phyloP scores from a whole-genome alignment of 208 protist species.

The Phytomonas sp. region DNA sequence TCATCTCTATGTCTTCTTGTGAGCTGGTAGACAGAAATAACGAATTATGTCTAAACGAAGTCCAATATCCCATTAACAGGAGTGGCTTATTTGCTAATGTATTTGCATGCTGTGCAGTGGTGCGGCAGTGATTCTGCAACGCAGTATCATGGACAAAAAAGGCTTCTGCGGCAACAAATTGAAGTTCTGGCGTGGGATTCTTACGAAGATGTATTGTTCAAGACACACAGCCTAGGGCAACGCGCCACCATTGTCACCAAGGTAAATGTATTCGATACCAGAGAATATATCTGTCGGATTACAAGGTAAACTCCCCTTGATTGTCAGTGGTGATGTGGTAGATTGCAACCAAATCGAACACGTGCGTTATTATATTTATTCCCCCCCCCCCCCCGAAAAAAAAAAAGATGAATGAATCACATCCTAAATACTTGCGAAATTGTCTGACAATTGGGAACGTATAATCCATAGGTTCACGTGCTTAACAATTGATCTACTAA shows the following conservation, averaged over 20 bases:
- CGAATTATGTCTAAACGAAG: slow-evolving; percentile 6
- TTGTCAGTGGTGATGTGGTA: not conserved
- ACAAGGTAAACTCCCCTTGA: not conserved
- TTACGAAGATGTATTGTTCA: not conserved
- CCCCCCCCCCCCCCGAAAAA: too few relatives aligned
- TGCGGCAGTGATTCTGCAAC: slow-evolving; percentile 96
- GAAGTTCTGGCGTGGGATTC: slow-evolving; percentile 28
- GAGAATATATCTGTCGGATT: not conserved
- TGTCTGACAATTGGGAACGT: not conserved
- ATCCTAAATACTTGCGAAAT: not conserved
- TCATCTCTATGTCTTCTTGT: too few relatives aligned
- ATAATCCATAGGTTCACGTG: not conserved
- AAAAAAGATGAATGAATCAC: not conserved
- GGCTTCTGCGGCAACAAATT: slow-evolving; percentile 86
- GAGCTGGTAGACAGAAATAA: not conserved
- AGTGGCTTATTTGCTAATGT: slow-evolving; percentile 34
- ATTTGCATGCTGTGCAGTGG: slow-evolving; percentile 92
- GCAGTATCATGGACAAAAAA: slow-evolving; percentile 67
- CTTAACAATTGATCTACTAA: not conserved
- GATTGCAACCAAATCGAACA: not conserved
- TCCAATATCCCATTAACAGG: slow-evolving; percentile 48
- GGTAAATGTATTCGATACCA: not conserved
- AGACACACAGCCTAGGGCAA: not conserved
- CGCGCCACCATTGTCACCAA: not conserved
- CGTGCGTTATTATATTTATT: not conserved